phyloP scores from a whole-genome alignment of 208 protist species.

The Crithidia expoeki region DNA sequence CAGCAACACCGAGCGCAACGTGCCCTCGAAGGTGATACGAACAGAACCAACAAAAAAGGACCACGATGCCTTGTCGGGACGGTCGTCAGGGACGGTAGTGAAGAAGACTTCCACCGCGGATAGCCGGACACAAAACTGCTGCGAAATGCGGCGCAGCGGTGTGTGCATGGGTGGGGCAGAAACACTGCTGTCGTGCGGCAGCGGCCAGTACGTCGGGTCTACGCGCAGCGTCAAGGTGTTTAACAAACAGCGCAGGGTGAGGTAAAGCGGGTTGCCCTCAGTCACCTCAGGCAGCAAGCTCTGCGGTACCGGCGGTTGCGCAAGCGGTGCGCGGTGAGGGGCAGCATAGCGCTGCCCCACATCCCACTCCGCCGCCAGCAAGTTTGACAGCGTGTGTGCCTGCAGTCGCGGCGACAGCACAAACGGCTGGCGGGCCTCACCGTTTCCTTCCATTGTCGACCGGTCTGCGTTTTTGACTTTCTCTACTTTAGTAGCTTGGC shows the following conservation, averaged over 20 bases:
- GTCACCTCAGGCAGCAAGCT: conserved; percentile 6
- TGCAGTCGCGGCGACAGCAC: not conserved
- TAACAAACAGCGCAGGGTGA: conserved; percentile 22
- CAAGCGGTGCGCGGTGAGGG: conserved; percentile 10
- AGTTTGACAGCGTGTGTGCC: not conserved
- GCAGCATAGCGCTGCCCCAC: conserved; percentile 21
- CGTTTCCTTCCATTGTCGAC: not conserved
- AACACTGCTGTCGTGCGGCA: conserved; percentile 26
- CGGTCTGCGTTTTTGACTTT: not conserved
- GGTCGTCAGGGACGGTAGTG: conserved; percentile 28
- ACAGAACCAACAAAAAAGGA: conserved; percentile 52
- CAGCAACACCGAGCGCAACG: conserved; percentile 56
- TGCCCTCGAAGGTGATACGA: conserved; percentile 44
- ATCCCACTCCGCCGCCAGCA: conserved; percentile 29
- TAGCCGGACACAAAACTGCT: conserved; percentile 16
- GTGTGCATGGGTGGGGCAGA: conserved; percentile 18
- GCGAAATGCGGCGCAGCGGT: conserved; percentile 19
- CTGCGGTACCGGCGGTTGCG: conserved; percentile 13
- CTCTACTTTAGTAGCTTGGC: not conserved
- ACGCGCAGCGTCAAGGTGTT: conserved; percentile 12
- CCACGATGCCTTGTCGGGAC: conserved; percentile 36
- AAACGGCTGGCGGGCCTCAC: not conserved
- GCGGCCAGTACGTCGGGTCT: conserved; percentile 29
- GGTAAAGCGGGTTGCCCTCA: conserved; percentile 16
- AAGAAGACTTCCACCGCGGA: conserved; percentile 21